Conservation (phyloP, 2,329 filamentous ascomycete species). For the Emmonsiellopsis sp. region DNA sequence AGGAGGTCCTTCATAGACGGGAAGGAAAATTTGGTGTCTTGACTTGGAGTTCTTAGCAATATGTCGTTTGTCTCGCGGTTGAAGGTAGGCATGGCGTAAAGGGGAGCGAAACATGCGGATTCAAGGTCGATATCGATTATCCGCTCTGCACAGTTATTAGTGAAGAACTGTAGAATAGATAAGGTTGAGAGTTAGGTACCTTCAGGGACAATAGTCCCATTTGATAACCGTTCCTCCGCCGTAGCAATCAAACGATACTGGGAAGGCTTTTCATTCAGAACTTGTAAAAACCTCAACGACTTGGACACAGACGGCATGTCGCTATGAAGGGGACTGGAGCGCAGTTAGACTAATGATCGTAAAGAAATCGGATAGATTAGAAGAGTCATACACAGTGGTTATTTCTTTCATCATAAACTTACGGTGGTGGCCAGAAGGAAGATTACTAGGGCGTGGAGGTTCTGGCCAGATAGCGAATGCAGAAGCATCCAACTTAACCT, state of each 20-base stretch:
- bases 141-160: neutral
- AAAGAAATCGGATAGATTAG: neutral
- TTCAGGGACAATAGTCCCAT: neutral
- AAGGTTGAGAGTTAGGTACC: neutral
- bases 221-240: constrained; percentile 1
- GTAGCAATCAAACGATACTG: constrained; percentile 2
- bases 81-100: constrained; percentile 4
- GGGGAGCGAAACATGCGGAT: neutral
- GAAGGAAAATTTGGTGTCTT: constrained; percentile 2
- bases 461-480: constrained; percentile 3
- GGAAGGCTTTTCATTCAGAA: neutral
- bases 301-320: neutral
- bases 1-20: constrained; percentile 1
- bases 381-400: neutral
- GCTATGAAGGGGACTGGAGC: neutral
- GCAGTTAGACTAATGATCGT: neutral
- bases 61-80: neutral
- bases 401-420: neutral
- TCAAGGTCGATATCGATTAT: constrained; percentile 1
- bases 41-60: neutral
- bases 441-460: neutral
- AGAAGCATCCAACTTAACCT: constrained; percentile 1
- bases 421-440: neutral
- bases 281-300: neutral
- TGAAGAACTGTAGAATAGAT: neutral